Percentiles rank a stretch among this genome's conserved stretches.
phyloP scores from a whole-genome alignment of 129 eudicot species.

The Escallonia herrerae region DNA sequence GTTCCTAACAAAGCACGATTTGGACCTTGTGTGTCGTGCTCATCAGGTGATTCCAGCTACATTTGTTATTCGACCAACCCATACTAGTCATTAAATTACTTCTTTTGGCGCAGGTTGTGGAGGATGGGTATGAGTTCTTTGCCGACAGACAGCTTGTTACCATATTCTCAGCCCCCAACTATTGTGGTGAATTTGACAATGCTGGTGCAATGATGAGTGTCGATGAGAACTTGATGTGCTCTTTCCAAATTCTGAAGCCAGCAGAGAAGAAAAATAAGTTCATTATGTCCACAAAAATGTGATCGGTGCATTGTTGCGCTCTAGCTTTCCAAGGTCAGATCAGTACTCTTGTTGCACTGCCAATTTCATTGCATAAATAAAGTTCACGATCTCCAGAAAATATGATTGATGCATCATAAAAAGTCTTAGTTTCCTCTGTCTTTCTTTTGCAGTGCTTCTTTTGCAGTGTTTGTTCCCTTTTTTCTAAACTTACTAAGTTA shows the following conservation, averaged over 20 bases:
- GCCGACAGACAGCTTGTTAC: constrained; percentile 89
- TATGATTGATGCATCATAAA: too few relatives aligned
- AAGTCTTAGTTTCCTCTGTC: too few relatives aligned
- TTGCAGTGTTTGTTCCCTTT: too few relatives aligned
- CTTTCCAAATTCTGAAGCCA: constrained; percentile 86
- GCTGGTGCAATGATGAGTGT: constrained; percentile 94
- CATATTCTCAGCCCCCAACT: constrained; percentile 76
- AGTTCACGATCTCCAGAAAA: too few relatives aligned
- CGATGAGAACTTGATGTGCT: constrained; percentile 73
- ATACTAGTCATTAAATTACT: constrained; percentile 10
- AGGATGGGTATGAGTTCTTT: constrained; percentile 88
- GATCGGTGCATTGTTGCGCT: constrained; percentile 11
- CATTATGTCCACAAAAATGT: constrained; percentile 58
- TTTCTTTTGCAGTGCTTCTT: too few relatives aligned
- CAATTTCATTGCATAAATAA: too few relatives aligned
- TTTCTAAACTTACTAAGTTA: too few relatives aligned
- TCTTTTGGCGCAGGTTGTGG: constrained; percentile 56
- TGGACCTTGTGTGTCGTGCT: constrained; percentile 93
- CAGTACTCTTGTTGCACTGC: too few relatives aligned
- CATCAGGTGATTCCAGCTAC: constrained; percentile 44
- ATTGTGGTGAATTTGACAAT: constrained; percentile 89
- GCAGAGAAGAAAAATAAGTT: constrained; percentile 77
- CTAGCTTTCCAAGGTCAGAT: constrained; percentile 32
- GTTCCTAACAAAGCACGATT: constrained; percentile 64
- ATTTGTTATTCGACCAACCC: background rate